Percentiles rank a stretch among this genome's conserved stretches.
These are phyloP conservation scores for Scheffersomyces cryptocercus DNA, from an alignment of 1,139 yeast species.

Conservation along the genomic window DNA sequence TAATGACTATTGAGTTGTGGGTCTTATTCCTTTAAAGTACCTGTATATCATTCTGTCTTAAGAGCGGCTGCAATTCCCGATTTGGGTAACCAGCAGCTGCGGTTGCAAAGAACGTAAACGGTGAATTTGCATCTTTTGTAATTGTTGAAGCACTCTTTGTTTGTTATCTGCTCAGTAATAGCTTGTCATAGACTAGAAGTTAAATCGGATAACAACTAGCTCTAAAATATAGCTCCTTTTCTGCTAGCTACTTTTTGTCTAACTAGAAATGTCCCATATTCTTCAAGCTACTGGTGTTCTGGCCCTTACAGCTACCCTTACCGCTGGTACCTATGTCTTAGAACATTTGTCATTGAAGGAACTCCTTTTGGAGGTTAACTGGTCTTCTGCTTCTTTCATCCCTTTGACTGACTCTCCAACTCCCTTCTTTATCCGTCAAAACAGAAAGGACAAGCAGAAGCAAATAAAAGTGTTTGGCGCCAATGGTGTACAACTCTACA, in stretches of 20 bases:
- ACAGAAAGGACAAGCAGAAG: conserved; percentile 45
- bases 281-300: conserved; percentile 48
- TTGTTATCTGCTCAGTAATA: too few species aligned
- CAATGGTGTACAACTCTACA: conserved; percentile 41
- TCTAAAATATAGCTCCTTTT: neutral
- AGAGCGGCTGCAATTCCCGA: too few species aligned
- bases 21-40: too few species aligned
- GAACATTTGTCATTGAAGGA: conserved; percentile 40
- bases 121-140: too few species aligned
- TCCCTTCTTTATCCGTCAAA: conserved; percentile 48
- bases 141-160: too few species aligned
- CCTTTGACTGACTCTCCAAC: conserved; percentile 43
- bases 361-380: conserved; percentile 30
- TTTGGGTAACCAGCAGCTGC: too few species aligned
- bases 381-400: conserved; percentile 35
- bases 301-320: conserved; percentile 35
- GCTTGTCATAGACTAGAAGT: too few species aligned
- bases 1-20: too few species aligned
- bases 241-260: neutral
- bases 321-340: conserved; percentile 39
- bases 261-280: conserved; percentile 18
- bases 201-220: too few species aligned
- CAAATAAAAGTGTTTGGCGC: conserved; percentile 51
- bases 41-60: too few species aligned
- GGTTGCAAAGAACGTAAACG: too few species aligned